These are phyloP conservation scores for Tuber melanosporum DNA, from an alignment of 495 filamentous ascomycete species.

Conservation along the genomic window DNA sequence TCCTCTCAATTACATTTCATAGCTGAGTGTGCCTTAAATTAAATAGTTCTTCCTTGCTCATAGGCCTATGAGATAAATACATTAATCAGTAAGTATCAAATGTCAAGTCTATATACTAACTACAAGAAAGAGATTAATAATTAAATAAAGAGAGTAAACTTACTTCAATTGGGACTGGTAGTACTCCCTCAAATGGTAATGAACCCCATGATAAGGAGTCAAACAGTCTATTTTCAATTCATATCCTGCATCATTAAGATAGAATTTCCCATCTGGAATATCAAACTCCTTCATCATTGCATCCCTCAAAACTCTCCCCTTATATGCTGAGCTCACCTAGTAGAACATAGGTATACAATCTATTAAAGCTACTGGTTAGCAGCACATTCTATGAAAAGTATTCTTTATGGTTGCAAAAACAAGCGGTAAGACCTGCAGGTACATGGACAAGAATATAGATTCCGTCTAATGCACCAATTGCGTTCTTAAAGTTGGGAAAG, in stretches of 20 bases:
- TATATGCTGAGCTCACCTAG: background rate
- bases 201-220: background rate
- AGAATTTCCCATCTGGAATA: background rate
- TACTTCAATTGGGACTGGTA: background rate
- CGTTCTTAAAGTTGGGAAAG: background rate
- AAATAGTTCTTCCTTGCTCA: background rate
- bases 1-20: background rate
- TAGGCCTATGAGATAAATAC: background rate
- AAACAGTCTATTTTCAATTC: background rate
- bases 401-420: background rate
- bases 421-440: background rate
- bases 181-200: background rate
- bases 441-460: background rate
- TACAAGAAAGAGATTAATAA: too few species aligned
- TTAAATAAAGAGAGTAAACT: background rate
- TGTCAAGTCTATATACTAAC: too few species aligned
- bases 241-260: background rate
- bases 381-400: background rate
- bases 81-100: background rate
- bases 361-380: background rate
- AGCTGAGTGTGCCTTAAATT: background rate
- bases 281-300: background rate
- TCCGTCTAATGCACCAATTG: background rate
- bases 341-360: background rate
- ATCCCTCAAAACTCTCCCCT: background rate